phyloP scores from a whole-genome alignment of 176 grass and related monocot genomes.

The Hordeum vulgare region DNA sequence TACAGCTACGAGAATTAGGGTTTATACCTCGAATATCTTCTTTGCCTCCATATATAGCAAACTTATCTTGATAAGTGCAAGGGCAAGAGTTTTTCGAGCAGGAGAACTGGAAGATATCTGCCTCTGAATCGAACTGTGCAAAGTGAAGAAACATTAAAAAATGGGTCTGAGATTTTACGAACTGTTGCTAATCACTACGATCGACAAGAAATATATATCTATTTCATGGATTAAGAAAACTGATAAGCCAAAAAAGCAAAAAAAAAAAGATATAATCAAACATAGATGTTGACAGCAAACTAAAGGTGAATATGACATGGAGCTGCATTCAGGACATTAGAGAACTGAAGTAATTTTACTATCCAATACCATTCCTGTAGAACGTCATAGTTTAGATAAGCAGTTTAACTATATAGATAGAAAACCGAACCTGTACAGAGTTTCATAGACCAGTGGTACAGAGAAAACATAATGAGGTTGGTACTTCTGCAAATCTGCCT shows the following conservation, averaged over 20 bases:
- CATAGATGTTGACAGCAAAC: neutral
- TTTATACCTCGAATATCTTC: constrained; percentile 70
- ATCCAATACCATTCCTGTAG: neutral
- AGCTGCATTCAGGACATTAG: neutral
- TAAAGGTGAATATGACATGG: neutral
- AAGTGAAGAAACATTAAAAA: constrained; percentile 30
- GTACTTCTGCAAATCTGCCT: constrained; percentile 93
- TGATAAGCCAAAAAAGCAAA: neutral
- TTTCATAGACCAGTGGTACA: constrained; percentile 92
- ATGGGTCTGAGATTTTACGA: neutral
- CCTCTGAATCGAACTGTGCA: constrained; percentile 80
- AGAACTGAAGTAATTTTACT: neutral
- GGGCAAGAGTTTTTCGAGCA: constrained; percentile 57
- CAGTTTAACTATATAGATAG: neutral
- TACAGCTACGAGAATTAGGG: neutral
- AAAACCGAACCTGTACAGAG: constrained; percentile 74
- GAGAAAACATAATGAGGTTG: constrained; percentile 84
- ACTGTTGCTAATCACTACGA: neutral
- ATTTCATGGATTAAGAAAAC: neutral
- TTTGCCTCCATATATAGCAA: constrained; percentile 86
- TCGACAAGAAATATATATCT: neutral
- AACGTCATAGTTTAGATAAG: neutral
- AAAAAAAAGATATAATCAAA: neutral
- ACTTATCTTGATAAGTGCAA: constrained; percentile 78
- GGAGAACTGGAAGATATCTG: constrained; percentile 72